Percentiles rank a stretch among this genome's conserved stretches.
Evolutionary conservation across 257 asterid species (phyloP).

Genomic region (Vinca minor): DNA sequence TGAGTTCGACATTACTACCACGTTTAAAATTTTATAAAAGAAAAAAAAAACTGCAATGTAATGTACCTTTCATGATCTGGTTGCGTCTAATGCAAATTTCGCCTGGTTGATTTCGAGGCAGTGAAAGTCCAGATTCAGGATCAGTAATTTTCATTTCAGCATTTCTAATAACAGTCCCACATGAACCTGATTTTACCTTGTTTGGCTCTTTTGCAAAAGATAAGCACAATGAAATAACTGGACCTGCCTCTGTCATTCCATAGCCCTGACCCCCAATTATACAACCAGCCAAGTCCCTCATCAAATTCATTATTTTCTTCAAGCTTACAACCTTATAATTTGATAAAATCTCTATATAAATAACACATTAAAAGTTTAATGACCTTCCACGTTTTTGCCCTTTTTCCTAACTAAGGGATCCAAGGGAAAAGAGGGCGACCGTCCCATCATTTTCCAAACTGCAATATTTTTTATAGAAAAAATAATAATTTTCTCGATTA

Average conservation of each 20-base stretch:
- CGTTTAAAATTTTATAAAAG: too few relatives aligned
- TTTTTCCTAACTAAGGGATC: too few relatives aligned
- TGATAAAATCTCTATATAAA: too few relatives aligned
- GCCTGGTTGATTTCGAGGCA: slow-evolving; percentile 27
- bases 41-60: background rate
- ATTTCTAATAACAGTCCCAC: slow-evolving; percentile 31
- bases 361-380: too few relatives aligned
- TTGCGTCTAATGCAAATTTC: slow-evolving; percentile 36
- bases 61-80: slow-evolving; percentile 34
- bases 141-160: slow-evolving; percentile 35
- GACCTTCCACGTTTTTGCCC: too few relatives aligned
- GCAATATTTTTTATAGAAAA: too few relatives aligned
- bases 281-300: too few relatives aligned
- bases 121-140: slow-evolving; percentile 14
- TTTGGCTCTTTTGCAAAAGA: slow-evolving; percentile 31
- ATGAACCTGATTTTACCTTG: slow-evolving; percentile 31
- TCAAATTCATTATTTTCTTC: background rate
- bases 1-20: too few relatives aligned
- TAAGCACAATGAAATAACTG: slow-evolving; percentile 32
- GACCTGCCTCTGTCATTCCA: slow-evolving; percentile 44
- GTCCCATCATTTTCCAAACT: too few relatives aligned
- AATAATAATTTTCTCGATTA: too few relatives aligned
- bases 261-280: slow-evolving; percentile 18
- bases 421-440: too few relatives aligned
- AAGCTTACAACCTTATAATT: too few relatives aligned